phyloP scores from a whole-genome alignment of 768 basidiomycete species.

The Phylloporus arenicola region DNA sequence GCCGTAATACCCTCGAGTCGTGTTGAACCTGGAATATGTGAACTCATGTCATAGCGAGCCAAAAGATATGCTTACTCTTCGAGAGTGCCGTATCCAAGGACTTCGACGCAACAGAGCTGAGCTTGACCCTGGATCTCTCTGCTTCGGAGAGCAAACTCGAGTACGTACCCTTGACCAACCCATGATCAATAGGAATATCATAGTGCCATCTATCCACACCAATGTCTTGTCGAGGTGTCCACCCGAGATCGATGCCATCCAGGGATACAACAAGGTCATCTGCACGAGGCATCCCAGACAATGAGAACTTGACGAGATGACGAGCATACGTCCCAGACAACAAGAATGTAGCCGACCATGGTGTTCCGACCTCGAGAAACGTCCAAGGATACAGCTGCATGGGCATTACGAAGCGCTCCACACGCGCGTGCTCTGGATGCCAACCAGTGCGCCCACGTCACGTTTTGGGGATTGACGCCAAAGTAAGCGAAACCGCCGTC shows the following conservation, averaged over 20 bases:
- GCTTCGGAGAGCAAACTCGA: slow-evolving; percentile 54
- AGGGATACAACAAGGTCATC: slow-evolving; percentile 52
- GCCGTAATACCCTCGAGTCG: slow-evolving; percentile 53
- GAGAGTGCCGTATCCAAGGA: slow-evolving; percentile 65
- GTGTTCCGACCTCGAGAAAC: slow-evolving; percentile 51
- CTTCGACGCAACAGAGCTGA: slow-evolving; percentile 73
- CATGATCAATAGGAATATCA: slow-evolving; percentile 42
- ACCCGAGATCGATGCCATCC: slow-evolving; percentile 55
- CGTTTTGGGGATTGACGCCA: slow-evolving; percentile 48
- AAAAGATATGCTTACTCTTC: slow-evolving; percentile 43
- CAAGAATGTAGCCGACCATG: slow-evolving; percentile 56
- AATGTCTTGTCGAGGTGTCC: slow-evolving; percentile 47
- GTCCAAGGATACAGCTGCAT: slow-evolving; percentile 75
- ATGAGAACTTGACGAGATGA: slow-evolving; percentile 62
- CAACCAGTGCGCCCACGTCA: slow-evolving; percentile 75
- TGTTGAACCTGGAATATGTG: slow-evolving; percentile 47
- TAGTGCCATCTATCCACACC: slow-evolving; percentile 77
- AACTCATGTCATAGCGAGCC: not conserved
- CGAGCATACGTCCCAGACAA: slow-evolving; percentile 61
- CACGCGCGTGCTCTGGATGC: slow-evolving; percentile 31
- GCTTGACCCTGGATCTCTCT: slow-evolving; percentile 45
- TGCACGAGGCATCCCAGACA: slow-evolving; percentile 59
- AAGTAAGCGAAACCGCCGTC: slow-evolving; percentile 74
- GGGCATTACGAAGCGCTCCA: slow-evolving; percentile 71
- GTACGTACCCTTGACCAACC: slow-evolving; percentile 48